These are phyloP conservation scores for Ophiostoma tasmaniense DNA, from an alignment of 2,329 filamentous ascomycete genomes.

Conservation along the genomic window DNA sequence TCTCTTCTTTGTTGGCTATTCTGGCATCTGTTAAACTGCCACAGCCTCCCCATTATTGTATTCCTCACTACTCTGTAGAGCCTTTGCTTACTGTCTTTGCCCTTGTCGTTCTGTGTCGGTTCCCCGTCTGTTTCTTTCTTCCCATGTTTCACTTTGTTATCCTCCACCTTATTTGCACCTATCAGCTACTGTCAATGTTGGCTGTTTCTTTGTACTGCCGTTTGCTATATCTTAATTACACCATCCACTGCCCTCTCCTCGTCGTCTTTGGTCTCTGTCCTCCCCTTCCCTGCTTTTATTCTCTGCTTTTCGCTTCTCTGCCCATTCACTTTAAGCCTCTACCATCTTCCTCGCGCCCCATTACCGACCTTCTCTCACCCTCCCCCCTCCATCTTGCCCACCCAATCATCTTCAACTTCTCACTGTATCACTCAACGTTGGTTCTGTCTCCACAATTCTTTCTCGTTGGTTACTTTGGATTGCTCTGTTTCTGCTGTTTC, in stretches of 20 bases:
- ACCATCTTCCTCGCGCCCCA: too few species aligned
- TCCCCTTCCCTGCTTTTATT: background rate
- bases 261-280: background rate
- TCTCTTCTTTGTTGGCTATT: background rate
- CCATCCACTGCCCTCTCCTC: background rate
- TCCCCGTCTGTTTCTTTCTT: background rate
- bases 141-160: conserved; percentile 2
- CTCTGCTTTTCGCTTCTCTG: background rate
- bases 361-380: too few species aligned
- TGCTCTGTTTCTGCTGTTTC: background rate
- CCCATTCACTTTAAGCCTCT: too few species aligned
- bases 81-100: background rate
- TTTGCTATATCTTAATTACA: background rate
- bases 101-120: background rate
- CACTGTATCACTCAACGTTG: background rate
- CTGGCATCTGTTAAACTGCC: background rate
- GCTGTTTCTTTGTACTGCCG: background rate
- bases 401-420: too few species aligned
- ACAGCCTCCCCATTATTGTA: background rate
- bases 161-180: background rate
- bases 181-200: background rate
- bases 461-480: conserved; percentile 6
- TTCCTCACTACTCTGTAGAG: background rate
- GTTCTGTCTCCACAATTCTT: background rate
- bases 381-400: too few species aligned